Evolutionary conservation across 495 filamentous ascomycete genomes (phyloP), one percentile per base, ranked within the genome.

Genomic region (Penicillium atrosanguineum): DNA sequence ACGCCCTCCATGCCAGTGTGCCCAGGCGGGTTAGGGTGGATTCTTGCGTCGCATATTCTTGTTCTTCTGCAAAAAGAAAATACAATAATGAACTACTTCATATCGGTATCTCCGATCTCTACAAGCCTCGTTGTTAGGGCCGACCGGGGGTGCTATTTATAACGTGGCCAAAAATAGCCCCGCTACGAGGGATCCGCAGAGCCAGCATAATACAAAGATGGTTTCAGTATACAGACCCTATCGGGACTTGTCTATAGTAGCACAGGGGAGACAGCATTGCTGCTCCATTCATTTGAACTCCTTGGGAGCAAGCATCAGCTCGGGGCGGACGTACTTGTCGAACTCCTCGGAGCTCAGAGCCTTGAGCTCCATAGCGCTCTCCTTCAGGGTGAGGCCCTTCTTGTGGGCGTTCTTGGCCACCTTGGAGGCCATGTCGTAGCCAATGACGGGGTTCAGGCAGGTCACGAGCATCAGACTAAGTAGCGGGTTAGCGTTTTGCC

Each of bases 341-440:
- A 97, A 98, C 69, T 97, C 91, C 70, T 88, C 88, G 67, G 87
- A 86, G 55, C 87, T 92, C 54, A 98, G 75, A 43, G 90, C 93
- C 59, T 95, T 84, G 59, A 98, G 80, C 79, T 97, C 89, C 84
- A 98, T 83, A 41, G 95, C 93, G 58, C 87, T 91, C 74, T 92
- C 78, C 79, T 97, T 97, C 40, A 98, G 81, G 20, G 90, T 96
- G 52, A 89, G 71, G 26, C 91, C 91, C 84, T 97, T 97, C 86
- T 97, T 96, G 79, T 98, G 94, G 18, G 94, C 94, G 69, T 98
- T 94, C 88, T 98, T 98, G 59, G 94, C 94, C 14, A 97, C 93
- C 80, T 96, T 97, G 69, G 84, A 89, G 43, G 94, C 94, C 87
- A 91, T 94, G 68, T 98, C 94, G 75, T 98, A 98, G 31, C 94